These are phyloP conservation scores for Anacardium occidentale DNA, from an alignment of 345 rosid species.

Conservation along the genomic window DNA sequence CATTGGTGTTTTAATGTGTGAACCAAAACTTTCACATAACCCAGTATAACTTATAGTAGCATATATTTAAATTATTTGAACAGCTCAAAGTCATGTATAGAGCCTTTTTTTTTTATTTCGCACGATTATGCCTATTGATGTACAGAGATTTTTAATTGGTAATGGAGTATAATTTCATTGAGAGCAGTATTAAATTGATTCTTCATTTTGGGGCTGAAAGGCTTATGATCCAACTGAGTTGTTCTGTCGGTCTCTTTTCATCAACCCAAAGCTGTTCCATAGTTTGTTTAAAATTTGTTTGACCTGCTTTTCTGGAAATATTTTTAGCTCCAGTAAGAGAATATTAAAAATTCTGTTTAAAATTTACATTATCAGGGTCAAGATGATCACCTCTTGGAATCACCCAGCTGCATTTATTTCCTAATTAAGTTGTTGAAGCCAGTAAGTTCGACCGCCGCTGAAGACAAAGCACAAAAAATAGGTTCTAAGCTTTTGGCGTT, in stretches of 20 bases:
- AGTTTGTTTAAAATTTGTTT: neutral
- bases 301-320: neutral
- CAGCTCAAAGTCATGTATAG: neutral
- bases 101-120: neutral
- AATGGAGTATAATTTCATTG: conserved; percentile 1
- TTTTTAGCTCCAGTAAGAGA: neutral
- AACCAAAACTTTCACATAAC: neutral
- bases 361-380: conserved; percentile 55
- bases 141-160: neutral
- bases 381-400: conserved; percentile 77
- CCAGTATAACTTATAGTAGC: neutral
- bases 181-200: neutral
- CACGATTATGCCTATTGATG: neutral
- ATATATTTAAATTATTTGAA: neutral
- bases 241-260: neutral
- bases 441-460: conserved; percentile 37
- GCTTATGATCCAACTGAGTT: neutral
- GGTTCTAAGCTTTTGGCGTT: conserved; percentile 73
- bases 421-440: conserved; percentile 79
- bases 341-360: conserved; percentile 10
- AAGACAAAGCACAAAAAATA: conserved; percentile 52
- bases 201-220: neutral
- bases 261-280: neutral
- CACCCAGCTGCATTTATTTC: conserved; percentile 56
- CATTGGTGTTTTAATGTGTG: neutral